Evolutionary conservation across 257 asterid species (phyloP).

Genomic region (Vinca minor): DNA sequence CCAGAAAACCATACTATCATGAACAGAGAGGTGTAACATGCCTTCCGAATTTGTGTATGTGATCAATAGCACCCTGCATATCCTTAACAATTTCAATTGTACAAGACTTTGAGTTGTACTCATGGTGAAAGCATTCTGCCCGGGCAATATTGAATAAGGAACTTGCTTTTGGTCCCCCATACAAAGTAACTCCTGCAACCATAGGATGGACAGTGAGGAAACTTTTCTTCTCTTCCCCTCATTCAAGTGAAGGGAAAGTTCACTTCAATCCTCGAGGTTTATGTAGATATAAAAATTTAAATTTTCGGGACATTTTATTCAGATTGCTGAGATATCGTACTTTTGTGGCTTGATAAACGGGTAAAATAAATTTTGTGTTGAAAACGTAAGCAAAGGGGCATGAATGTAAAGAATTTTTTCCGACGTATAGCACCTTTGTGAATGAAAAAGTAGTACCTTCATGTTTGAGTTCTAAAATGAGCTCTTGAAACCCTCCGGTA

Average conservation of each 20-base stretch:
- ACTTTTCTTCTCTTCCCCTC: neutral
- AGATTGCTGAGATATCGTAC: neutral
- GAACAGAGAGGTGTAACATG: slow-evolving; percentile 15
- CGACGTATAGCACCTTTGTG: neutral
- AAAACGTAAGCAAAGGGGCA: neutral
- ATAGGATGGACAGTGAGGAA: neutral
- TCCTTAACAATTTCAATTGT: slow-evolving; percentile 51
- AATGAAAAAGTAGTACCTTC: slow-evolving; percentile 47
- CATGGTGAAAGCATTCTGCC: slow-evolving; percentile 41
- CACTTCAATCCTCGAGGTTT: neutral
- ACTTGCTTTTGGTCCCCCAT: slow-evolving; percentile 54
- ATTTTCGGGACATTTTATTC: neutral
- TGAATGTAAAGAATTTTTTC: too few species aligned
- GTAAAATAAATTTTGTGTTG: too few species aligned
- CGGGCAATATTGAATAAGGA: slow-evolving; percentile 25
- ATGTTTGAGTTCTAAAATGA: slow-evolving; percentile 53
- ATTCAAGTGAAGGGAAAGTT: neutral
- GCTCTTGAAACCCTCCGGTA: slow-evolving; percentile 38
- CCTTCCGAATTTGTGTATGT: slow-evolving; percentile 53
- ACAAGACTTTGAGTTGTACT: slow-evolving; percentile 50
- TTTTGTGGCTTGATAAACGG: neutral
- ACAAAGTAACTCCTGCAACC: slow-evolving; percentile 39
- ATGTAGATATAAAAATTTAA: neutral
- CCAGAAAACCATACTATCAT: neutral
- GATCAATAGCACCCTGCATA: slow-evolving; percentile 40